Evolutionary conservation across 306 rosid species (phyloP), one percentile per base, ranked within the genome.

Genomic region (Mimosa pudica): DNA sequence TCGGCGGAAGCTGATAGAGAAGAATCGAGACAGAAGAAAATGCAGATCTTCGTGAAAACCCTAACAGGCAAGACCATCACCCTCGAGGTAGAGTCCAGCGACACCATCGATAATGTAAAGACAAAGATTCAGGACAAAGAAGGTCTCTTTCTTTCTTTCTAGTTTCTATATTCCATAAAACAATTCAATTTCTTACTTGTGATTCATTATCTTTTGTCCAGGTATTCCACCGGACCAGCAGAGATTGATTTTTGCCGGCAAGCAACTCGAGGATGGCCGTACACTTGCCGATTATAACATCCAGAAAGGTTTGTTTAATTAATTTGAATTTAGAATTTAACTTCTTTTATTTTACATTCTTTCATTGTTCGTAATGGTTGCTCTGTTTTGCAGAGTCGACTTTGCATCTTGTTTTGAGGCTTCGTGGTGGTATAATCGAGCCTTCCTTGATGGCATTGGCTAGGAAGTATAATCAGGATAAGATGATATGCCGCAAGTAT

Each of bases 201-300:
- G 30, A 24, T 24, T 24, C 30, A 24, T 24, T 24, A 24, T 24
- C 30, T 24, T 24, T 24, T 24, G 36, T 52, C 2, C 30, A 90
- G 98, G 98, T 14, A 94, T 94, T 74, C 98, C 98, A 0, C 98
- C 98, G 87, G 98, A 94, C 77, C 98, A 94, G 96, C 98, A 94
- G 83, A 86, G 98, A 83, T 74, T 94, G 85, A 94, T 94, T 82
- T 94, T 94, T 71, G 98, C 98, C n/a, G 98, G 98, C 38, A 94
- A 94, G 83, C 98, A 94, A 90, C 94, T 94, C 17, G 98, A 94
- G 80, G 98, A 94, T 88, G 98, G 98, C 60, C 97, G 98, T 55
- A 94, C 98, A 8, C 98, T 94, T 8, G 98, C 98, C 12, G 98
- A 94, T 69, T 94, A 94, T 79, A 94, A 94, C 80, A 94, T 94